Base-by-base conservation (phyloP, 1,139 yeast species). In the Taphrina communis region DNA sequence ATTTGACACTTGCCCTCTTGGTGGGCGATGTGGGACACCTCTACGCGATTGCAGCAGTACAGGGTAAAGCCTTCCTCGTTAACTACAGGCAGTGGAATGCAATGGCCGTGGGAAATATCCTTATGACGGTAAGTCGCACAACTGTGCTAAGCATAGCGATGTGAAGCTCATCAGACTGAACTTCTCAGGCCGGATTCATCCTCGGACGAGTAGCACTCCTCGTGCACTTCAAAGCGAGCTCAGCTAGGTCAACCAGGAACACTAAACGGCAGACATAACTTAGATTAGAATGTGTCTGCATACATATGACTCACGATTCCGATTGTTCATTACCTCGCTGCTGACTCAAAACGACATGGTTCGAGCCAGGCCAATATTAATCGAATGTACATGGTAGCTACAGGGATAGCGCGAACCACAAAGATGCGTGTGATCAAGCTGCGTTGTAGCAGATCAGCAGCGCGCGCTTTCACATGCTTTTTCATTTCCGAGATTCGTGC, bases 1-100 rank as follows among this genome's bases (percentile, higher is more conserved):
- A 17, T 17, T 21, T 35, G 17, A 38, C 59, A 8, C 31, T 19
- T n/a, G 44, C 44, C 12, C 35, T 55, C 9, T 19, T 36, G 21
- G 25, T 55, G 1, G 59, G 59, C 9, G 59, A 55, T 19, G 14
- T 55, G 19, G 59, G 59, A n/a, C 59, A 55, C 17, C 21, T 55
- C 38, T 55, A 55, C 59, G 8, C 59, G 9, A 55, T 55, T 19
- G 42, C 25, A 11, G 25, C 44, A 12, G 59, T 55, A 14, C 42
- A 55, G 44, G 59, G 59, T n/a, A 8, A 14, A 11, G 3, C 11
- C 19, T 55, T 55, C 21, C 31, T 55, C 21, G 6, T 55, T n/a
- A 14, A 55, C 31, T 55, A n/a, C 31, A n/a, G 36, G 14, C 38
- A 35, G 12, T 55, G 59, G 59, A 55, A 55, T 38, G 44, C 44